Base-by-base conservation (phyloP, 2,329 filamentous ascomycete species). In the Chaetomiaceae sp. region DNA sequence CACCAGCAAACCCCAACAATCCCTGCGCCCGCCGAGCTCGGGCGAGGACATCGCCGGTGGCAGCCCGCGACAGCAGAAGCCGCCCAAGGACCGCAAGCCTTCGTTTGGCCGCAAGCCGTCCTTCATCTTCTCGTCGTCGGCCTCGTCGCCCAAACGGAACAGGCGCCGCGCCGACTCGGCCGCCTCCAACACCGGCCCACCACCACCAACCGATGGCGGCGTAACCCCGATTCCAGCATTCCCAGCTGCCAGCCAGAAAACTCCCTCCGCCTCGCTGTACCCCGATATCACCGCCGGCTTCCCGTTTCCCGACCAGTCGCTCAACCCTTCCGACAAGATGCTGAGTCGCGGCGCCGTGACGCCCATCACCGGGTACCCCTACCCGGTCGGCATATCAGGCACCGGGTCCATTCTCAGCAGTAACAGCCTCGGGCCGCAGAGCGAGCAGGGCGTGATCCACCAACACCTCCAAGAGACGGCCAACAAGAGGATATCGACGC, bases 401-500 rank as follows among this genome's bases (percentile, higher is more conserved):
- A 54, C 63, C 55, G 56, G 61, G 5, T 44, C 56, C 35, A 48
- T 59, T 46, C 42, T 48, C 21, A 40, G 35, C 16, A 19, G 23
- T 21, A 25, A 12, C 34, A 53, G 59, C 17, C 42, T 63, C 42
- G 70, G 66, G 60, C 66, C 72, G 58, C 70, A 69, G 57, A 70
- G 68, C 53, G 78, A 82, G 64, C 68, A 69, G 27, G 68, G 68
- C 14, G 66, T 74, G n/a, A 65, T 79, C 25, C 72, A 81, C 54
- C 75, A 78, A 58, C 82, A 85, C 60, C 79, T 99, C 55, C 87
- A 92, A 51, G 92, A 97, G 54, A 81, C 89, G 61, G 86, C 89
- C 33, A 85, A 86, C 52, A 99, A 99, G 74, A 81, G 93, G 60
- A 96, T 99, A 73, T 90, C 89, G 2, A 97, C 93, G 0, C 69